Evolutionary conservation across 495 filamentous ascomycete species (phyloP).

Genomic region (Neurospora sublineolata): DNA sequence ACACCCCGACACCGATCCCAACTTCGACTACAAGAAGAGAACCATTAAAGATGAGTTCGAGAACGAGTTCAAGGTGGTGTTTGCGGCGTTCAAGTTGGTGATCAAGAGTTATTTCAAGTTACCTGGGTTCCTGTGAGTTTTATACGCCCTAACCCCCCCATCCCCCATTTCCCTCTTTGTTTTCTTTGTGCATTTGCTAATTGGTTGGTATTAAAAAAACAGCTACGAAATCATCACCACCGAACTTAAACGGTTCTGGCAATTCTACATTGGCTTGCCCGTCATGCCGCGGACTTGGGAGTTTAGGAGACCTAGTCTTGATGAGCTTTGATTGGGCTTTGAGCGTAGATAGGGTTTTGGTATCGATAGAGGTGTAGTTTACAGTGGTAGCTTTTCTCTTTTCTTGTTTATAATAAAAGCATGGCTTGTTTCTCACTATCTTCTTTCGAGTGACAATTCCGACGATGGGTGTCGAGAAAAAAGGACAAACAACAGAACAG

Average conservation of each 20-base stretch:
- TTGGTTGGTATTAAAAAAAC: background rate
- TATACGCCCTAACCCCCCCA: background rate
- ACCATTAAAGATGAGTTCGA: constrained; percentile 47
- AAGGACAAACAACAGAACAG: too few species aligned
- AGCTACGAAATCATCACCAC: constrained; percentile 50
- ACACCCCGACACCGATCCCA: constrained; percentile 1
- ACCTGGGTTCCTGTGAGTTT: constrained; percentile 61
- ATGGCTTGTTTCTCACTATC: background rate
- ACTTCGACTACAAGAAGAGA: constrained; percentile 4
- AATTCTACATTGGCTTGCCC: constrained; percentile 69
- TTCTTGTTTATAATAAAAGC: constrained; percentile 1
- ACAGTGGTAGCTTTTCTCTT: background rate
- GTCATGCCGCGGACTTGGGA: constrained; percentile 58
- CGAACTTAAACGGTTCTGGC: constrained; percentile 55
- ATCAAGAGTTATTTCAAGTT: constrained; percentile 56
- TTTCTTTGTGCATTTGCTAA: constrained; percentile 6
- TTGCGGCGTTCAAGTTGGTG: constrained; percentile 50
- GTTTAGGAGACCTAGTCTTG: constrained; percentile 41
- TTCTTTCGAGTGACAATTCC: background rate
- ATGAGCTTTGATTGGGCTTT: constrained; percentile 32
- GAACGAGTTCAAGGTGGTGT: constrained; percentile 51
- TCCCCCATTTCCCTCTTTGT: background rate
- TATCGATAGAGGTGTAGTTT: background rate
- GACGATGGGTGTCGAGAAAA: too few species aligned
- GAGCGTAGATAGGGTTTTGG: constrained; percentile 24